Base-by-base conservation (phyloP, 2,329 filamentous ascomycete genomes). In the Aureobasidium sp. region DNA sequence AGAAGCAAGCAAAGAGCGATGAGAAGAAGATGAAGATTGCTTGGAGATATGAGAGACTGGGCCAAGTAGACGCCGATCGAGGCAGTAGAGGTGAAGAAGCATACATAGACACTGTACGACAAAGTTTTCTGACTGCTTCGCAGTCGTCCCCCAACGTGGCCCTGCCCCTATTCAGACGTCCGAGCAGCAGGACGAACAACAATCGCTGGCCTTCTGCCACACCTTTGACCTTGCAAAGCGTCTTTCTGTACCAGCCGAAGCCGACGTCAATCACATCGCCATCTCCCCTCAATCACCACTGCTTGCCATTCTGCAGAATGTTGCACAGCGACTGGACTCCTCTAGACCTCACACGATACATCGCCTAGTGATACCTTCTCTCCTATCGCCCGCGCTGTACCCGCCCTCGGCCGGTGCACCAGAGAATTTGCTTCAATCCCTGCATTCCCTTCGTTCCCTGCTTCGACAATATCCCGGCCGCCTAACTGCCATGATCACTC, bases 1-100 rank as follows among this genome's bases (percentile, higher is more conserved):
- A 64, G 22, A 72, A 79, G 41, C 44, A 79, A 79, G 62, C 64
- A 65, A 65, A 70, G 71, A 63, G 63, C n/a, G 76, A 80, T 36
- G 69, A 70, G 42, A 89, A 93, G 65, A 92, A 87, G 75, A 97
- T 99, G 94, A 97, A 96, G 78, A 99, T 99, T 78, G 94, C 94
- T 3, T 99, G 94, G 94, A 84, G 94, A 73, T 99, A 99, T 76
- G 92, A 97, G 75, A 84, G 86, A 37, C 75, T 97, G 59, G 88
- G 89, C 17, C 87, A 88, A 66, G 87, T 86, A 68, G 85, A 77
- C 63, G 72, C 78, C 64, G 78, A 78, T 41, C 47, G 62, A 37
- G 48, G 60, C 37, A 57, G 77, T 69, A 82, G 85, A 86, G 86
- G 87, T 88, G 80, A 75, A 82, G 71, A 36, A 42, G n/a, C 8